These are phyloP conservation scores for Camelina hispida DNA, from an alignment of 345 rosid species.

Conservation along the genomic window DNA sequence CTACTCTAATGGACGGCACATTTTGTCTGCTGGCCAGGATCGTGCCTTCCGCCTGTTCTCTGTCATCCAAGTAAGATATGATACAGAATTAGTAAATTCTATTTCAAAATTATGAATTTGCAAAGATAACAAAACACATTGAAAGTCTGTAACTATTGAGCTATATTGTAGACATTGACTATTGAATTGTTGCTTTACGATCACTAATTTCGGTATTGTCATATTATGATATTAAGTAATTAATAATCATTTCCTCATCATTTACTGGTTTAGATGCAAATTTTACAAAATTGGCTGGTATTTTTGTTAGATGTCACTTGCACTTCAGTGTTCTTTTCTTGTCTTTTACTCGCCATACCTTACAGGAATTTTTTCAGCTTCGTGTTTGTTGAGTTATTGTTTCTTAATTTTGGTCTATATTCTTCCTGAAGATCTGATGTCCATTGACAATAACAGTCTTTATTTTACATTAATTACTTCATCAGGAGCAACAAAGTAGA, in stretches of 20 bases:
- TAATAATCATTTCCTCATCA: not conserved
- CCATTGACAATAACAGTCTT: too few relatives aligned
- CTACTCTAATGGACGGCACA: conserved; percentile 96
- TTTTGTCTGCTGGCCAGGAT: conserved; percentile 97
- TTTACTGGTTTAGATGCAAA: conserved; percentile 13
- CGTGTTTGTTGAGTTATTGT: conserved; percentile 14
- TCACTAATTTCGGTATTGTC: conserved; percentile 1
- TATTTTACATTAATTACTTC: too few relatives aligned
- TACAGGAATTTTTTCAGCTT: not conserved
- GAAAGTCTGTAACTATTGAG: too few relatives aligned
- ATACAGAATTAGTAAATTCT: not conserved
- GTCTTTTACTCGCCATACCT: conserved; percentile 1
- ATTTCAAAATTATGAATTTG: not conserved
- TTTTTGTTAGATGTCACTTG: conserved; percentile 20
- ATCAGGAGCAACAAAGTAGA: conserved; percentile 99
- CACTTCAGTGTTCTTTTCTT: not conserved
- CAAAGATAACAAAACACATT: not conserved
- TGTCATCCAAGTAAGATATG: conserved; percentile 67
- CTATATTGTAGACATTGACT: conserved; percentile 4
- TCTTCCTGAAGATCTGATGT: too few relatives aligned
- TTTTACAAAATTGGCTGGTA: not conserved
- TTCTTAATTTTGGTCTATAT: too few relatives aligned
- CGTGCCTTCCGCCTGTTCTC: conserved; percentile 97
- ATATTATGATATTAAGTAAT: not conserved
- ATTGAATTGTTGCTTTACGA: too few relatives aligned